Conservation (phyloP, 345 rosid species). For the Laguncularia racemosa region DNA sequence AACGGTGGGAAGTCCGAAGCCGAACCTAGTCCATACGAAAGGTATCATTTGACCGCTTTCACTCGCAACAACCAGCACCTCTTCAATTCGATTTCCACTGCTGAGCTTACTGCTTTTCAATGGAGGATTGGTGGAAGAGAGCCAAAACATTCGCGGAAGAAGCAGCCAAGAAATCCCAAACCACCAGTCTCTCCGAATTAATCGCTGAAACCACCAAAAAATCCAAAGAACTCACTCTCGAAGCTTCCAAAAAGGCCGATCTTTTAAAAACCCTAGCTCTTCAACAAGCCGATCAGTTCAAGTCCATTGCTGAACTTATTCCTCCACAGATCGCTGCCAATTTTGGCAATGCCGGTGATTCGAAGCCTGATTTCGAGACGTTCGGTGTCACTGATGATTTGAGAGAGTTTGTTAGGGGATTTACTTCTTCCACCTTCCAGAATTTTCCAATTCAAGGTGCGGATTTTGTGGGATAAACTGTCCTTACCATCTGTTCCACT, state of each 20-base stretch:
- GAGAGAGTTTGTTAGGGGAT: constrained; percentile 71
- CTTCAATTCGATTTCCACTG: too few species aligned
- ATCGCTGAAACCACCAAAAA: constrained; percentile 84
- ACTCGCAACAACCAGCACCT: too few species aligned
- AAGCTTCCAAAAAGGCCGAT: constrained; percentile 83
- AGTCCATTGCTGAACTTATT: constrained; percentile 67
- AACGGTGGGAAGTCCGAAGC: too few species aligned
- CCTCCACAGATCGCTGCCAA: constrained; percentile 51
- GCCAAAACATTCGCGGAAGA: constrained; percentile 80
- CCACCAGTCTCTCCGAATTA: constrained; percentile 55
- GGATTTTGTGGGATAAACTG: background rate
- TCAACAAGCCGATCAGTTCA: constrained; percentile 87
- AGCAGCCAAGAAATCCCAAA: constrained; percentile 73
- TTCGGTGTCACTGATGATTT: constrained; percentile 86
- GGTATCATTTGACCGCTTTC: too few species aligned
- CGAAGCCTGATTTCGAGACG: constrained; percentile 47
- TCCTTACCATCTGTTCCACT: too few species aligned
- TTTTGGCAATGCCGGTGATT: constrained; percentile 25
- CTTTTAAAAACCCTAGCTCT: constrained; percentile 62
- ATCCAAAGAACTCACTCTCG: constrained; percentile 82
- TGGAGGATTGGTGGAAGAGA: constrained; percentile 89
- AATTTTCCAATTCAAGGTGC: constrained; percentile 71
- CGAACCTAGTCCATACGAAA: too few species aligned
- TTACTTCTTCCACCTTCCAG: constrained; percentile 73
- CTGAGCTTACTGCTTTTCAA: constrained; percentile 6